Conservation (phyloP, 208 protist species). For the Trypanosoma scelopori region DNA sequence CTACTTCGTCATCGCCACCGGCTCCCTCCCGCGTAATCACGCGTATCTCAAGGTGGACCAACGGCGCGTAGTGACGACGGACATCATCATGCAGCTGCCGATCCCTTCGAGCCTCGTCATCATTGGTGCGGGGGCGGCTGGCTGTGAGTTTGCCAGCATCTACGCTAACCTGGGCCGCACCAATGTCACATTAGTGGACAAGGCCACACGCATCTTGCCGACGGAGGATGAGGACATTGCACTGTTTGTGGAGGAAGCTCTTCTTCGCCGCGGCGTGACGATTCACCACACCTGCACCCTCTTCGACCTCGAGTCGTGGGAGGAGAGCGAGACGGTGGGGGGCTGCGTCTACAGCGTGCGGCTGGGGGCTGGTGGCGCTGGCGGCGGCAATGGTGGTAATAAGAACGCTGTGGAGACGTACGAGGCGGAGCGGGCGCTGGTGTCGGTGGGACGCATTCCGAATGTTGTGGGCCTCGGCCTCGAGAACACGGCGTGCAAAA, state of each 20-base stretch:
- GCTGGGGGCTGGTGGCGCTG: conserved; percentile 18
- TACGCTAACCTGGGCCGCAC: conserved; percentile 64
- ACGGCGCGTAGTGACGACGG: conserved; percentile 42
- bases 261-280: conserved; percentile 44
- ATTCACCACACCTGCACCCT: conserved; percentile 56
- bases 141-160: conserved; percentile 79
- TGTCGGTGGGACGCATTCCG: conserved; percentile 54
- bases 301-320: conserved; percentile 50
- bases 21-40: conserved; percentile 45
- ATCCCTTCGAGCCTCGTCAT: conserved; percentile 69
- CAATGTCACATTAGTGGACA: conserved; percentile 58
- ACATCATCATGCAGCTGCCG: conserved; percentile 51
- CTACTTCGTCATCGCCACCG: conserved; percentile 78
- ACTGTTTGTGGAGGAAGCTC: conserved; percentile 39
- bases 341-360: conserved; percentile 50
- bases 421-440: conserved; percentile 54
- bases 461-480: conserved; percentile 55
- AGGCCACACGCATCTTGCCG: conserved; percentile 48
- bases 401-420: conserved; percentile 41
- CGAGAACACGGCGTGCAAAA: conserved; percentile 49
- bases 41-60: conserved; percentile 40
- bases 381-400: conserved; percentile 11
- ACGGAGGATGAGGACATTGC: conserved; percentile 73
- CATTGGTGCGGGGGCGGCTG: conserved; percentile 58
- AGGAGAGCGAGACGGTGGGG: conserved; percentile 17